Evolutionary conservation across 2,329 filamentous ascomycete genomes (phyloP).

Genomic region (Ambrosiella cleistominuta): DNA sequence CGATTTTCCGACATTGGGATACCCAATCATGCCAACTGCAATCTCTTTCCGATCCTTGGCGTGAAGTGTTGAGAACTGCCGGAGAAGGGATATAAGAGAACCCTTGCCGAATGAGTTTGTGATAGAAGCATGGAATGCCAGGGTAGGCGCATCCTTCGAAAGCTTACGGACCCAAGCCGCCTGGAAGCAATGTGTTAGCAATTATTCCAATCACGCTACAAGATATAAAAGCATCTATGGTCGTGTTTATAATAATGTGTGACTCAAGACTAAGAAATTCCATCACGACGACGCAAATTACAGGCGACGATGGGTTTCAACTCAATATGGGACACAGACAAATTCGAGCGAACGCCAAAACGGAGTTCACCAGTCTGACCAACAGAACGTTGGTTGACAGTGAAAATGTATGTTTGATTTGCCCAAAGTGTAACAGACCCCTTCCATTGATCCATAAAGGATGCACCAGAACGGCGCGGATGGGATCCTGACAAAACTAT

Average conservation of each 20-base stretch:
- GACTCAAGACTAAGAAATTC: constrained; percentile 97
- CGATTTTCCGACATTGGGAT: constrained; percentile 84
- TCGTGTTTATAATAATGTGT: constrained; percentile 38
- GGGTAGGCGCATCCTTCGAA: constrained; percentile 80
- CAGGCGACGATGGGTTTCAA: constrained; percentile 69
- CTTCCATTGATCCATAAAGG: constrained; percentile 50
- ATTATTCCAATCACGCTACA: neutral
- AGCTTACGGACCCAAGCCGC: constrained; percentile 81
- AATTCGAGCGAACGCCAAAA: constrained; percentile 72
- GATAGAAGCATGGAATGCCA: constrained; percentile 87
- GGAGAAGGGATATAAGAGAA: constrained; percentile 73
- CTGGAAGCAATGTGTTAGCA: constrained; percentile 29
- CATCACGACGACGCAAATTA: constrained; percentile 41
- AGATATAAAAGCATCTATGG: constrained; percentile 13
- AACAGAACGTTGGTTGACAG: constrained; percentile 21
- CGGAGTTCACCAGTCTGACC: constrained; percentile 55
- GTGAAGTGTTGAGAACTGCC: constrained; percentile 84
- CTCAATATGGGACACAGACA: constrained; percentile 79
- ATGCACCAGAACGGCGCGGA: constrained; percentile 11
- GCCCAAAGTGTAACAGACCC: constrained; percentile 98
- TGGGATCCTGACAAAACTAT: constrained; percentile 69
- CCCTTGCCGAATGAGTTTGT: constrained; percentile 96
- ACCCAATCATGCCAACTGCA: constrained; percentile 63
- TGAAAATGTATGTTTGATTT: constrained; percentile 51
- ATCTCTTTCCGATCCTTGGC: constrained; percentile 76